Evolutionary conservation across 257 asterid species (phyloP), one percentile per base, ranked within the genome.

Genomic region (Rehmannia glutinosa): DNA sequence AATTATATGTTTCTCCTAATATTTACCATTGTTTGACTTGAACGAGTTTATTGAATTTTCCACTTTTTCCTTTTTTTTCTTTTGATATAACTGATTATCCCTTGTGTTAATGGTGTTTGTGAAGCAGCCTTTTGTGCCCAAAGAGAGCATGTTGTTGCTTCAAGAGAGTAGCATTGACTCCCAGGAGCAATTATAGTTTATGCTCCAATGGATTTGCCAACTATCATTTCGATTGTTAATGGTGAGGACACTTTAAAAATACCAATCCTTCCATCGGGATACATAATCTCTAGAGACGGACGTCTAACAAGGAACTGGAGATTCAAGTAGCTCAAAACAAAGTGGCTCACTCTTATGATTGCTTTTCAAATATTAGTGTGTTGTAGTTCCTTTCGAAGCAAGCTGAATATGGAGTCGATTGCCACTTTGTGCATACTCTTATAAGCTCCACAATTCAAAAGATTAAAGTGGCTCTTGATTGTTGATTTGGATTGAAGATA

Each of bases 191-290:
- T 45, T 11, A 21, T 89, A 15, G 68, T 89, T 50, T 85, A 89
- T 50, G 82, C 88, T 1, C 86, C 95, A 0, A 68, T 86, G 33
- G 77, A 81, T 20, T 28, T 76, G 30, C 32, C 70, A 25, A 27
- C 71, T 3, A 30, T 89, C 24, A 32, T 56, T 3, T 43, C 77
- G 8, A 78, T 79, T 13, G 70, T 85, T 0, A 75, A 56, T 42
- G 89, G 92, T 2, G 83, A 32, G 8, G 91, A 82, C 61, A 63
- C 69, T 0, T 17, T 39, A 11, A 61, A 35, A 17, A 47, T 77
- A 45, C 75, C 86, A 0, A 76, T 87, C 60, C 86, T 83, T 0
- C 98, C 96, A 8, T 87, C 91, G 0, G 96, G 96, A 3, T 83
- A 77, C 3, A 42, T 85, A 21, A 87, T 91, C 61, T 84, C 95